Percentiles rank a stretch among this genome's conserved stretches.
Conservation (phyloP, 441 rosid species). For the Syzygium syzygioides region DNA sequence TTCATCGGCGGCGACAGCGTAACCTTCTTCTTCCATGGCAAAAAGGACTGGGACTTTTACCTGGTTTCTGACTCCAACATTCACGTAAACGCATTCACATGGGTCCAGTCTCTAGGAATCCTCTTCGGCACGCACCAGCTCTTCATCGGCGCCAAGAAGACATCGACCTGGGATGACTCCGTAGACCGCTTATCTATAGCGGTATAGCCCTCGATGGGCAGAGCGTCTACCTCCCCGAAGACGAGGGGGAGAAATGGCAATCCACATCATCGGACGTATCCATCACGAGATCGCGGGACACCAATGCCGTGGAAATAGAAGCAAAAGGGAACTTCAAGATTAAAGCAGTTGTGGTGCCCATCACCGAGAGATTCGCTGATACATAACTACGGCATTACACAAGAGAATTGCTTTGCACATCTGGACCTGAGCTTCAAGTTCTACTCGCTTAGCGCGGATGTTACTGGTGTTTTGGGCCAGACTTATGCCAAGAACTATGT, state of each 20-base stretch:
- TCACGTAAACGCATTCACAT: constrained; percentile 64
- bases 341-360: constrained; percentile 50
- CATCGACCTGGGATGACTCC: constrained; percentile 56
- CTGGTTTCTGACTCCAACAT: constrained; percentile 54
- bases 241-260: constrained; percentile 39
- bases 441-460: constrained; percentile 37
- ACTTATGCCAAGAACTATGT: constrained; percentile 43
- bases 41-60: constrained; percentile 54
- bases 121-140: constrained; percentile 47
- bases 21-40: constrained; percentile 69
- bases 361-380: constrained; percentile 53
- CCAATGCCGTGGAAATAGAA: constrained; percentile 33
- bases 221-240: constrained; percentile 23
- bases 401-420: constrained; percentile 54
- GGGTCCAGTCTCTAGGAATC: constrained; percentile 42
- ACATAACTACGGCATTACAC: constrained; percentile 51
- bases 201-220: constrained; percentile 42
- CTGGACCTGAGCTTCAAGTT: constrained; percentile 62
- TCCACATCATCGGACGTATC: constrained; percentile 14
- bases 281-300: constrained; percentile 32
- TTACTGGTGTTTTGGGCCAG: constrained; percentile 51
- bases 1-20: constrained; percentile 67
- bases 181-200: constrained; percentile 32
- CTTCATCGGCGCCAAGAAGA: constrained; percentile 44
- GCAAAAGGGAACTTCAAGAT: constrained; percentile 43